Percentiles rank a stretch among this genome's conserved stretches.
These are phyloP conservation scores for Cyclotella baltica DNA, from an alignment of 108 stramenopile species.

Conservation along the genomic window DNA sequence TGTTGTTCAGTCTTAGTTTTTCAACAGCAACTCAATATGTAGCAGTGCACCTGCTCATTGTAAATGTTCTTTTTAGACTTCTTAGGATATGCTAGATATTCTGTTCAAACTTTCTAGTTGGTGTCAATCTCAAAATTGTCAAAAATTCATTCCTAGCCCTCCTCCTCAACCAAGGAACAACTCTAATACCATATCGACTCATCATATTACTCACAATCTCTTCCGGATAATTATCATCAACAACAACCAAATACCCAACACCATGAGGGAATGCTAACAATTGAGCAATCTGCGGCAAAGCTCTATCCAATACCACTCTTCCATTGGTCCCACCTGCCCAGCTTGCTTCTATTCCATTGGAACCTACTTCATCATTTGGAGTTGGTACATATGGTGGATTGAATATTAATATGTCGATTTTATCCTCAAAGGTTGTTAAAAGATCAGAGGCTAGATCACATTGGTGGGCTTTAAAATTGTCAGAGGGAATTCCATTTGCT, in stretches of 20 bases:
- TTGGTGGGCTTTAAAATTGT: constrained; percentile 55
- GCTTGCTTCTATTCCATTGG: constrained; percentile 83
- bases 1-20: too few species aligned
- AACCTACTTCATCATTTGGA: constrained; percentile 82
- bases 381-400: constrained; percentile 97
- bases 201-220: constrained; percentile 52
- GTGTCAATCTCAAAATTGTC: constrained; percentile 78
- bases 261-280: constrained; percentile 69
- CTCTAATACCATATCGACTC: constrained; percentile 52
- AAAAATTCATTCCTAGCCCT: constrained; percentile 85
- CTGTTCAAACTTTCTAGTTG: constrained; percentile 31
- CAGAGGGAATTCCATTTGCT: constrained; percentile 55
- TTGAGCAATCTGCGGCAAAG: constrained; percentile 77
- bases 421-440: constrained; percentile 37
- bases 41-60: too few species aligned
- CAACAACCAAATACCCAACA: constrained; percentile 84
- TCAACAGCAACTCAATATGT: too few species aligned
- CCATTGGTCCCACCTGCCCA: constrained; percentile 93
- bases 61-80: background rate
- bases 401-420: constrained; percentile 85
- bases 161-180: constrained; percentile 73
- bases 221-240: constrained; percentile 90
- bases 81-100: background rate
- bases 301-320: constrained; percentile 83
- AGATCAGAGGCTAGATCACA: constrained; percentile 76